Conservation (phyloP, 495 filamentous ascomycete species). For the Neurospora pannonica region DNA sequence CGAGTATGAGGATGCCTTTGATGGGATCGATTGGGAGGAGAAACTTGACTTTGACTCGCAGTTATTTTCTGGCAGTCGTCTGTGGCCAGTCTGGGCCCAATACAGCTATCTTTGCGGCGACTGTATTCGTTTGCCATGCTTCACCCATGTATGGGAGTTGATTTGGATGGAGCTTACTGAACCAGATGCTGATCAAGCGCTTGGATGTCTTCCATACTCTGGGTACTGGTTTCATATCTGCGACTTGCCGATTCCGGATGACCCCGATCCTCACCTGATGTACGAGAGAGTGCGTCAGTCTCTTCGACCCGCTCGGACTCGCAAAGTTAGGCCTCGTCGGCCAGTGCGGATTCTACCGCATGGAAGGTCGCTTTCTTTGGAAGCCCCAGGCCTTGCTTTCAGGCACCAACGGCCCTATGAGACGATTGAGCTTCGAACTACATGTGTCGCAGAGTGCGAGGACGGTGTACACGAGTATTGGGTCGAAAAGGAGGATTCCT, state of each 20-base stretch:
- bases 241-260: background rate
- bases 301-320: background rate
- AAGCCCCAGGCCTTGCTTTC: background rate
- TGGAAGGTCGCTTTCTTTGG: background rate
- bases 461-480: background rate
- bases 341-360: background rate
- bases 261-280: background rate
- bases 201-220: background rate
- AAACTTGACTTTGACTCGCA: background rate
- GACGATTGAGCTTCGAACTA: background rate
- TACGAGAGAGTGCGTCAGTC: background rate
- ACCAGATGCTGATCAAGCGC: background rate
- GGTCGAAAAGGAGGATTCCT: background rate
- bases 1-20: background rate
- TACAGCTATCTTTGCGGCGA: background rate
- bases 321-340: background rate
- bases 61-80: background rate
- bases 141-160: no score
- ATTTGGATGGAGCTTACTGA: background rate
- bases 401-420: background rate
- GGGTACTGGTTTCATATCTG: background rate
- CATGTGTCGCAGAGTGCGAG: background rate
- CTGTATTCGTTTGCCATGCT: no score
- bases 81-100: background rate
- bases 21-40: background rate